phyloP scores from a whole-genome alignment of 331 rosid species.

The Acacia pycnantha region DNA sequence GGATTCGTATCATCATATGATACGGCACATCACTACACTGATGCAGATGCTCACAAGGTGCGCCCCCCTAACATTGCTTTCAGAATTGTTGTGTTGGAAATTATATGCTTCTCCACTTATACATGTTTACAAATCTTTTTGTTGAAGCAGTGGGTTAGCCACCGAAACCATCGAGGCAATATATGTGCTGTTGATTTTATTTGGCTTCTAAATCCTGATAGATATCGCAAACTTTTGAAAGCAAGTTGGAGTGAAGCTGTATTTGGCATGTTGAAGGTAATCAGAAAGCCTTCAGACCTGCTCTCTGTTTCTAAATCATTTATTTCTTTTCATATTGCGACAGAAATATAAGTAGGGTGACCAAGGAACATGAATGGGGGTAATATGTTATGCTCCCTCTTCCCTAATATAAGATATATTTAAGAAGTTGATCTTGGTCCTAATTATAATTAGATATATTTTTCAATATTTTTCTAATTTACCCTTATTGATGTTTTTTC shows the following conservation, averaged over 20 bases:
- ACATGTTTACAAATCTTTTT: slow-evolving; percentile 10
- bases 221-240: slow-evolving; percentile 53
- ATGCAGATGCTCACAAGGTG: slow-evolving; percentile 90
- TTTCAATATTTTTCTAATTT: too few relatives aligned
- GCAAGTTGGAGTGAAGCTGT: slow-evolving; percentile 83
- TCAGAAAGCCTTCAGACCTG: neutral
- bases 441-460: too few relatives aligned
- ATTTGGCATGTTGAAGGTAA: slow-evolving; percentile 88
- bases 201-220: slow-evolving; percentile 91
- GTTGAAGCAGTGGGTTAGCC: slow-evolving; percentile 81
- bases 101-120: neutral
- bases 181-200: slow-evolving; percentile 90
- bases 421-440: too few relatives aligned
- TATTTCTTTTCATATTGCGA: neutral
- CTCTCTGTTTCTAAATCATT: neutral
- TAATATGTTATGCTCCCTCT: neutral
- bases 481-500: too few relatives aligned
- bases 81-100: slow-evolving; percentile 13
- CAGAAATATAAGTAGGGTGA: too few relatives aligned
- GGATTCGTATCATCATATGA: slow-evolving; percentile 89
- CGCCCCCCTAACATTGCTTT: neutral
- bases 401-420: too few relatives aligned
- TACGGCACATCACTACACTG: slow-evolving; percentile 81
- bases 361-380: neutral
- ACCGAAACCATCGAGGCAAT: slow-evolving; percentile 80